Conservation (phyloP, 139 green algal species). For the Yamagishiella unicocca region DNA sequence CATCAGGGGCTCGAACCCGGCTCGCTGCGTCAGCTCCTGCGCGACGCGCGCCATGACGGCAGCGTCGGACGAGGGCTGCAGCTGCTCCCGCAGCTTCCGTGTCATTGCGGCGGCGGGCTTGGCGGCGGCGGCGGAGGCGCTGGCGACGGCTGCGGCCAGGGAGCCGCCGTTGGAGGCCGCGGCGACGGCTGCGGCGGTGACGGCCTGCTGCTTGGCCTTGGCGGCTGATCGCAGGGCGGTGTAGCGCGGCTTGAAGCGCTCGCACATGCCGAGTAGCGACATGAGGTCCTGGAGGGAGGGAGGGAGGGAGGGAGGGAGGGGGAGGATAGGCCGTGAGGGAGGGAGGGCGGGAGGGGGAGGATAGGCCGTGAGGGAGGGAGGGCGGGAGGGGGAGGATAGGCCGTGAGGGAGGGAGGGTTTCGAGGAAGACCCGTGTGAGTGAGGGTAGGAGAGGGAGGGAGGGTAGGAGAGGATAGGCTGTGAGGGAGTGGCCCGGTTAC, state of each 20-base stretch:
- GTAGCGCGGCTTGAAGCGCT: slow-evolving; percentile 64
- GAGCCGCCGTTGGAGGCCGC: background rate
- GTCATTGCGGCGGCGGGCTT: background rate
- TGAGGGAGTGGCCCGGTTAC: too few species aligned
- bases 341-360: too few species aligned
- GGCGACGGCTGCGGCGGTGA: slow-evolving; percentile 33
- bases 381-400: too few species aligned
- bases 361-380: too few species aligned
- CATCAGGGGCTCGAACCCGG: slow-evolving; percentile 67
- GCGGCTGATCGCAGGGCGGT: slow-evolving; percentile 40
- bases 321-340: too few species aligned
- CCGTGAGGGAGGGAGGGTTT: too few species aligned
- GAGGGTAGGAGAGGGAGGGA: too few species aligned
- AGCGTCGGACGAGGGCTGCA: slow-evolving; percentile 36
- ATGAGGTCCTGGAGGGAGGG: slow-evolving; percentile 59
- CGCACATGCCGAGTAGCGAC: slow-evolving; percentile 41
- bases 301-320: too few species aligned
- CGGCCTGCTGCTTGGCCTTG: slow-evolving; percentile 34
- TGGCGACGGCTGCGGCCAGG: background rate
- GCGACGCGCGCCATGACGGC: slow-evolving; percentile 30
- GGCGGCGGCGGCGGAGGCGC: background rate
- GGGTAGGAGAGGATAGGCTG: too few species aligned
- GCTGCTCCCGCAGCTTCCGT: slow-evolving; percentile 28
- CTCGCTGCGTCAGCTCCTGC: slow-evolving; percentile 52
- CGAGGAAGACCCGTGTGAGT: too few species aligned